Percentiles rank a stretch among this genome's conserved stretches.
phyloP scores from a whole-genome alignment of 257 asterid genomes.

The Solanum verrucosum region DNA sequence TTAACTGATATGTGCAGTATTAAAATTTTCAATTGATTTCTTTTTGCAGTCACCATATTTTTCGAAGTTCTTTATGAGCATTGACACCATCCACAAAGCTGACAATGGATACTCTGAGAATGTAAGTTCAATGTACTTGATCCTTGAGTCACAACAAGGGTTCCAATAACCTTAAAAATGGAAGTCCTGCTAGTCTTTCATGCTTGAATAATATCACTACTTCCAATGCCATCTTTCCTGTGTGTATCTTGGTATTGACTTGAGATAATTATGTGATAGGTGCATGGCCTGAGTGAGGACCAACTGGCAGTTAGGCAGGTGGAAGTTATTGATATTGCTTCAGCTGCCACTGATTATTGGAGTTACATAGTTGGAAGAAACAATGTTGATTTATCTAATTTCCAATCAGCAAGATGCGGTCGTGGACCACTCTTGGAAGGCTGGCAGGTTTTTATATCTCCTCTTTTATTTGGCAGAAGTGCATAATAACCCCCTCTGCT shows the following conservation, averaged over 20 bases:
- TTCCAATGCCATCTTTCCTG: neutral
- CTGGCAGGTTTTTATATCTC: slow-evolving; percentile 68
- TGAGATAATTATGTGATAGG: slow-evolving; percentile 25
- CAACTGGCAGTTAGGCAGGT: slow-evolving; percentile 60
- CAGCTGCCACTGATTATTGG: slow-evolving; percentile 68
- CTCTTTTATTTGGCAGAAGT: neutral
- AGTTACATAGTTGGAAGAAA: slow-evolving; percentile 63
- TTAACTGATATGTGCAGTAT: neutral
- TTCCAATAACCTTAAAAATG: neutral
- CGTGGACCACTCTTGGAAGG: slow-evolving; percentile 81
- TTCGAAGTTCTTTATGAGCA: slow-evolving; percentile 32
- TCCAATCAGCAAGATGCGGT: slow-evolving; percentile 56
- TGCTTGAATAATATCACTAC: neutral
- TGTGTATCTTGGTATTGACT: neutral
- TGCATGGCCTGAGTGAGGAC: slow-evolving; percentile 58
- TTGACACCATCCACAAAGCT: slow-evolving; percentile 8
- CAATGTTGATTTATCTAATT: slow-evolving; percentile 48
- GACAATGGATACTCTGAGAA: slow-evolving; percentile 50
- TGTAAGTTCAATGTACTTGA: slow-evolving; percentile 32
- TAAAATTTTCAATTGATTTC: neutral
- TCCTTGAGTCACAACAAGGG: neutral
- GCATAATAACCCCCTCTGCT: neutral
- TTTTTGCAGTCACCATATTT: slow-evolving; percentile 75
- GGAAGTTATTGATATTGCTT: slow-evolving; percentile 65
- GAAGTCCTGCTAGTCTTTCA: neutral